Base-by-base conservation (phyloP, 2,329 filamentous ascomycete genomes). In the Aphanocladium album region DNA sequence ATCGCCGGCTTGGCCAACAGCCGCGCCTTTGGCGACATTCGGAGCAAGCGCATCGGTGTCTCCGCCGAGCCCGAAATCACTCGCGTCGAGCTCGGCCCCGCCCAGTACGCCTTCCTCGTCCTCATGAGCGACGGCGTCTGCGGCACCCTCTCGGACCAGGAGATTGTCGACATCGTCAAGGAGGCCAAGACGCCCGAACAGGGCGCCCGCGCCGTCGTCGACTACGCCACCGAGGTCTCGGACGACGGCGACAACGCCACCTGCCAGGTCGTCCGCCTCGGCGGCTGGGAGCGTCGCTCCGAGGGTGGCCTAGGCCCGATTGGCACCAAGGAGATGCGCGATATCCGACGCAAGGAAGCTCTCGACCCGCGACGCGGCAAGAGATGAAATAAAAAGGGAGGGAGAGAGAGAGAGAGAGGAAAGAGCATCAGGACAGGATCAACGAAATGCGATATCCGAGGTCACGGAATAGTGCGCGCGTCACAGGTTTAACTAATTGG, bases 151-250 rank as follows among this genome's bases (percentile, higher is more conserved):
- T 86, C 83, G 60, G 95, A 99, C 70, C 93, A 98, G 76, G 95
- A 99, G 76, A 91, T 98, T 63, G 93, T 97, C 33, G 95, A 99
- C 71, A 87, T 98, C 35, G 82, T 98, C 68, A 98, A 98, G 74
- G 95, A 99, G 75, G 90, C 92, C 5, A 87, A 83, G 70, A 98
- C 93, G 0, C 95, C 95, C 0, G 93, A 96, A 67, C 86, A 96
- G 71, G 95, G 87, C 3, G 87, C 91, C 1, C 82, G 82, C 62
- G 86, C 88, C 63, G 84, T 99, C 8, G 91, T 96, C 30, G 85
- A 85, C 60, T 97, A 95, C 73, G 92, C 93, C 0, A 95, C 90
- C 0, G 95, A 98, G 75, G 89, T 96, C 4, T 87, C 84, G 27
- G 79, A 67, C 17, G 80, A 79, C 69, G 87, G 86, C 11, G 87